Conservation (phyloP, 257 asterid species). For the Gentiana dahurica region DNA sequence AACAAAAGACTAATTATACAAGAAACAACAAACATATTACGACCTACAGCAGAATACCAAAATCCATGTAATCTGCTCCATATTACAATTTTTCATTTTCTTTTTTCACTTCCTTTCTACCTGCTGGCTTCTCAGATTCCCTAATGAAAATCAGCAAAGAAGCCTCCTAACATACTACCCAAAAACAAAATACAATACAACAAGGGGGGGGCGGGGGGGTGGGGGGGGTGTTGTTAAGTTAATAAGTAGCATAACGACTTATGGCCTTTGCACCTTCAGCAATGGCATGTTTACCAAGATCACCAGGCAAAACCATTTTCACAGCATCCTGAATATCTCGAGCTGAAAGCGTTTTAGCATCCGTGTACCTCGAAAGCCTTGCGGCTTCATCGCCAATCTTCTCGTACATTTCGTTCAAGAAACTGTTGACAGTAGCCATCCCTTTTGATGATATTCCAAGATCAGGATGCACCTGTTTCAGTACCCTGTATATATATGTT, state of each 20-base stretch:
- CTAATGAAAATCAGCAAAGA: no score
- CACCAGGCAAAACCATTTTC: slow-evolving; percentile 77
- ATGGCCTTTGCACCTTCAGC: slow-evolving; percentile 77
- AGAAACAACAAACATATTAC: no score
- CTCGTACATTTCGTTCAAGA: slow-evolving; percentile 76
- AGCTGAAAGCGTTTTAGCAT: slow-evolving; percentile 47
- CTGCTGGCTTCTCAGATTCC: no score
- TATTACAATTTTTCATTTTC: no score
- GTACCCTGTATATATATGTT: slow-evolving; percentile 50
- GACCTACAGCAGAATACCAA: no score
- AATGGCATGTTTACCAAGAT: slow-evolving; percentile 69
- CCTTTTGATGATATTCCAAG: slow-evolving; percentile 65
- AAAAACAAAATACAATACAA: no score
- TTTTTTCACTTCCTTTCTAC: no score
- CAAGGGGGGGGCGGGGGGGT: no score
- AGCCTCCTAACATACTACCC: no score
- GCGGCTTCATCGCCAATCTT: slow-evolving; percentile 62
- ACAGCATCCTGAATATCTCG: slow-evolving; percentile 80
- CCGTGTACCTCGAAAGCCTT: slow-evolving; percentile 25
- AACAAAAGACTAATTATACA: no score
- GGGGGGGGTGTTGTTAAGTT: no score
- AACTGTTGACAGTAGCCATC: slow-evolving; percentile 54
- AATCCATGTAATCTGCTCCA: no score
- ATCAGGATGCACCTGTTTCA: slow-evolving; percentile 92
- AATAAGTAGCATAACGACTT: slow-evolving; percentile 19